phyloP scores from a whole-genome alignment of 768 basidiomycete genomes.

The Inosperma sp. region DNA sequence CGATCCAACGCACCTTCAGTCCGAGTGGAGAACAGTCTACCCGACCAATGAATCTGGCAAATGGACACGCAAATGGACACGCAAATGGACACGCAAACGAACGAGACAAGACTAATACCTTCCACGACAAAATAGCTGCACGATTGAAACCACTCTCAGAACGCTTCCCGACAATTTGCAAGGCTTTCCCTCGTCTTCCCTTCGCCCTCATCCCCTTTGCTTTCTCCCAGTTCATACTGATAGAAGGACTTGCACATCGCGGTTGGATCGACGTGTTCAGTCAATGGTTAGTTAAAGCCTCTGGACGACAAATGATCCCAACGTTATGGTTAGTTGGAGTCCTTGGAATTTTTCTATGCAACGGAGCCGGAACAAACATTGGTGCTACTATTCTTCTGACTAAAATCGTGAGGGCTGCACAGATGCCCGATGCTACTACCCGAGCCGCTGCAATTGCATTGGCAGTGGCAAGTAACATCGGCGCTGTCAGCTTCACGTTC shows the following conservation, averaged over 20 bases:
- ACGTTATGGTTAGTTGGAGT: slow-evolving; percentile 66
- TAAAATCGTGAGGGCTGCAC: slow-evolving; percentile 57
- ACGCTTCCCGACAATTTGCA: slow-evolving; percentile 69
- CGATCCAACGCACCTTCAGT: too few relatives aligned
- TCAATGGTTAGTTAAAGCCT: slow-evolving; percentile 52
- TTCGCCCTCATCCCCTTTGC: slow-evolving; percentile 85
- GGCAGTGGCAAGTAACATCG: slow-evolving; percentile 84
- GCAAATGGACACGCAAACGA: neutral
- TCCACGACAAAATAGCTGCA: slow-evolving; percentile 16
- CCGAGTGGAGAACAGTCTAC: too few relatives aligned
- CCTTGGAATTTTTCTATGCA: slow-evolving; percentile 70
- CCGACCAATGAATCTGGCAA: too few relatives aligned
- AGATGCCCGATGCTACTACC: slow-evolving; percentile 27
- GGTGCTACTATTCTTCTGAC: slow-evolving; percentile 87
- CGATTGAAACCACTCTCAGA: slow-evolving; percentile 11
- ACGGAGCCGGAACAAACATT: slow-evolving; percentile 85
- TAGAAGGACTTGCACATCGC: slow-evolving; percentile 72
- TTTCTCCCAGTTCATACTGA: slow-evolving; percentile 91
- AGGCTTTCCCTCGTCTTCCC: slow-evolving; percentile 69
- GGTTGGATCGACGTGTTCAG: slow-evolving; percentile 90
- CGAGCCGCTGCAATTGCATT: slow-evolving; percentile 68
- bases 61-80: too few relatives aligned
- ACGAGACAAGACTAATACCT: slow-evolving; percentile 14
- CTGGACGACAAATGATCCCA: slow-evolving; percentile 38
- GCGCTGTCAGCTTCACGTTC: slow-evolving; percentile 86